A percentile compares a stretch with the other conserved stretches of the same genome.
Conservation (phyloP, 768 basidiomycete genomes). For the Leccinum barrowsii region DNA sequence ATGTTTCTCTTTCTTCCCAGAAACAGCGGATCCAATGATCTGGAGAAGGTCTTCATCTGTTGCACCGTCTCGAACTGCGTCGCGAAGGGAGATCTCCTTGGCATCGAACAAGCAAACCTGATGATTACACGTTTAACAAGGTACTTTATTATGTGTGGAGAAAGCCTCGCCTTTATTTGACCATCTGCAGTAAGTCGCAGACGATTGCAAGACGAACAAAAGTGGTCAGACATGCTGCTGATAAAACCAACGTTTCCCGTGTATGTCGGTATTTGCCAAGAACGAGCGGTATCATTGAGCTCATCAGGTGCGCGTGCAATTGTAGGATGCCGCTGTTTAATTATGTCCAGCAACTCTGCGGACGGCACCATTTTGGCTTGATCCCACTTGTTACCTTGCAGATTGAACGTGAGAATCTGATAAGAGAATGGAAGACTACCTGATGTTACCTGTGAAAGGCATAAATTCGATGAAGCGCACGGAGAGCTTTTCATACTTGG, state of each 20-base stretch:
- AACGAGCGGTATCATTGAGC: constrained; percentile 76
- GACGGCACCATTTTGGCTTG: constrained; percentile 80
- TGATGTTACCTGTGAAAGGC: constrained; percentile 75
- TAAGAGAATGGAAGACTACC: background rate
- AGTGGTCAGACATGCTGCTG: constrained; percentile 92
- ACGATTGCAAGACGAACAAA: constrained; percentile 82
- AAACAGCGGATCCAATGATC: constrained; percentile 62
- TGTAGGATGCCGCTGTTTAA: constrained; percentile 45
- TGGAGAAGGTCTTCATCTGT: constrained; percentile 59
- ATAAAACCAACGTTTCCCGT: constrained; percentile 80
- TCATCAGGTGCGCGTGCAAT: constrained; percentile 62
- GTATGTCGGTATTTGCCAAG: constrained; percentile 71
- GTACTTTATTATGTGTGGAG: background rate
- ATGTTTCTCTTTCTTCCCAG: constrained; percentile 75
- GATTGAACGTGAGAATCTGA: constrained; percentile 1
- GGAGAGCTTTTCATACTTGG: constrained; percentile 56
- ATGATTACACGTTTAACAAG: background rate
- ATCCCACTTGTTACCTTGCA: constrained; percentile 81
- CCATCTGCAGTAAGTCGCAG: constrained; percentile 87
- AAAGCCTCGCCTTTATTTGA: constrained; percentile 66
- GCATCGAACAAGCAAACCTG: constrained; percentile 88
- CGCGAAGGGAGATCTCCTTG: constrained; percentile 78
- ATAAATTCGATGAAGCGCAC: constrained; percentile 93
- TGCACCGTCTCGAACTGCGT: constrained; percentile 63
- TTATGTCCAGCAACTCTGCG: constrained; percentile 50